Percentiles rank a stretch among this genome's conserved stretches.
These are phyloP conservation scores for Oenanthe sinensis DNA, from an alignment of 129 eudicot genomes.

Conservation along the genomic window DNA sequence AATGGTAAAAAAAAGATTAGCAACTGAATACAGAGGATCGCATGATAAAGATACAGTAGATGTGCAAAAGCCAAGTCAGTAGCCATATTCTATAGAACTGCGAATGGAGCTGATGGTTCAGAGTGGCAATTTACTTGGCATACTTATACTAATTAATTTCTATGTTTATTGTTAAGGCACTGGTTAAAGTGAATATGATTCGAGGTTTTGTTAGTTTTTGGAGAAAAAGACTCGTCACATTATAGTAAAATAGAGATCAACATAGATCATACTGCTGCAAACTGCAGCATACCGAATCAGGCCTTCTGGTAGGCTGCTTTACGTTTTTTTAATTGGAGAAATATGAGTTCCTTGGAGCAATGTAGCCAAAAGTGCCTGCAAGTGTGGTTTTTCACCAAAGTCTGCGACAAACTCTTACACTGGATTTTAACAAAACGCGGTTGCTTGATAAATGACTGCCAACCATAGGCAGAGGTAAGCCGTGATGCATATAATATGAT, in stretches of 20 bases:
- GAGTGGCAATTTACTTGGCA: neutral
- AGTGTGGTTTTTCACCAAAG: neutral
- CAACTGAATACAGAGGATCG: neutral
- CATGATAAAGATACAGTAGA: neutral
- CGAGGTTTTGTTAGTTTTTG: neutral
- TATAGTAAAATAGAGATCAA: neutral
- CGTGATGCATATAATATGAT: neutral
- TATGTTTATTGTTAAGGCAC: neutral
- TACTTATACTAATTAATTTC: neutral
- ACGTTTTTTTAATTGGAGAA: neutral
- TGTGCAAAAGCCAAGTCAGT: neutral
- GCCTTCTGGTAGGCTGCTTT: neutral
- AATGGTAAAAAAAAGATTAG: neutral
- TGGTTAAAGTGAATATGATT: neutral
- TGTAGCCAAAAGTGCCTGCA: neutral
- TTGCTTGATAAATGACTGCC: neutral
- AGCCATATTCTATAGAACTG: neutral
- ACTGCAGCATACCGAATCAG: neutral
- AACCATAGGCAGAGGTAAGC: neutral
- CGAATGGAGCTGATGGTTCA: neutral
- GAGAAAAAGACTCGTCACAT: neutral
- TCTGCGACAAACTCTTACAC: neutral
- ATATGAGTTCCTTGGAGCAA: neutral
- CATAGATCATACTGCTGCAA: neutral
- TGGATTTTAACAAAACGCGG: neutral